A percentile compares a stretch with the other conserved stretches of the same genome.
Evolutionary conservation across 306 rosid genomes (phyloP).

Genomic region (Begonia masoniana): DNA sequence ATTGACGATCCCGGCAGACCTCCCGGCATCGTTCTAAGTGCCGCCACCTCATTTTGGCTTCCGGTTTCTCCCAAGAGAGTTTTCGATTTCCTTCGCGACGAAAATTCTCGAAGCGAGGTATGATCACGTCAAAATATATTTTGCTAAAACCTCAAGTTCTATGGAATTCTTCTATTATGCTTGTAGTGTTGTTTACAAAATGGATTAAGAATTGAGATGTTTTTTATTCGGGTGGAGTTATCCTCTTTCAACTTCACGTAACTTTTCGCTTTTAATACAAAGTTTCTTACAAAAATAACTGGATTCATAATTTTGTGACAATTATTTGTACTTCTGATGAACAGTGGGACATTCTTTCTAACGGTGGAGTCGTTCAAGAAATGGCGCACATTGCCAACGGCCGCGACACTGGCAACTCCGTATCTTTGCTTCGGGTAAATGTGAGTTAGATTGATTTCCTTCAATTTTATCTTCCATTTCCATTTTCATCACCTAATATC

Average conservation of each 20-base stretch:
- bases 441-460: conserved; percentile 21
- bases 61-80: conserved; percentile 77
- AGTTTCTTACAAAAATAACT: background rate
- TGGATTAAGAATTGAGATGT: too few relatives aligned
- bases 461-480: background rate
- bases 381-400: conserved; percentile 98
- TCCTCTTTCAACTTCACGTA: background rate
- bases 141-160: too few relatives aligned
- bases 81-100: conserved; percentile 84
- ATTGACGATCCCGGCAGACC: conserved; percentile 95
- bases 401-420: conserved; percentile 76
- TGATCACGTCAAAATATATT: background rate
- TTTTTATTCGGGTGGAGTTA: too few relatives aligned
- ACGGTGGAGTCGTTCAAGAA: conserved; percentile 88
- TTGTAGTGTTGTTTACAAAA: too few relatives aligned
- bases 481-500: too few relatives aligned
- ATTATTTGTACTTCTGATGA: background rate
- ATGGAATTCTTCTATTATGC: too few relatives aligned
- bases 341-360: conserved; percentile 98
- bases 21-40: conserved; percentile 86
- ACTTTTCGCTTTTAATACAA: background rate
- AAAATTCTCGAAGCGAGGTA: conserved; percentile 90
- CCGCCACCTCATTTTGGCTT: conserved; percentile 97
- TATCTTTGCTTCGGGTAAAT: conserved; percentile 77
- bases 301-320: background rate